A percentile compares a stretch with the other conserved stretches of the same genome.
Conservation (phyloP, 2,329 filamentous ascomycete genomes). For the Allantophomopsis lycopodina region DNA sequence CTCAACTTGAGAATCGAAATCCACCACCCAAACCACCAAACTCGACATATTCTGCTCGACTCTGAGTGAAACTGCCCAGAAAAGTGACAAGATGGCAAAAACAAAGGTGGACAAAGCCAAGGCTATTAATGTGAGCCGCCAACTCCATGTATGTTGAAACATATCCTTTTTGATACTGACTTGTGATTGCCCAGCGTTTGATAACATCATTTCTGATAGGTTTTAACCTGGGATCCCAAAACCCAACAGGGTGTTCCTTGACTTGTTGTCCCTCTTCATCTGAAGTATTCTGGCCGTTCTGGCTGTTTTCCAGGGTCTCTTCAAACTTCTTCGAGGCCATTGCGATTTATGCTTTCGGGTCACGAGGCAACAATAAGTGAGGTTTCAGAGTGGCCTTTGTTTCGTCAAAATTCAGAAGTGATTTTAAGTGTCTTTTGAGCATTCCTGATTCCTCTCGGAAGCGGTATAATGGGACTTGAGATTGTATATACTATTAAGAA, state of each 20-base stretch:
- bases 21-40: slow-evolving; percentile 43
- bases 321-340: no score
- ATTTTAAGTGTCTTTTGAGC: no score
- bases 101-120: slow-evolving; percentile 40
- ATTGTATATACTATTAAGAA: no score
- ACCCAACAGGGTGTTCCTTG: slow-evolving; percentile 8
- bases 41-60: slow-evolving; percentile 31
- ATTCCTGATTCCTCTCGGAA: no score
- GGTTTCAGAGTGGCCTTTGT: no score
- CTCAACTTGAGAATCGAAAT: slow-evolving; percentile 42
- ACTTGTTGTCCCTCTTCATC: slow-evolving; percentile 3
- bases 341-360: no score
- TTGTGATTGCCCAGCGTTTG: slow-evolving; percentile 10
- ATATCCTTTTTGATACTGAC: slow-evolving; percentile 5
- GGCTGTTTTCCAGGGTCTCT: background rate
- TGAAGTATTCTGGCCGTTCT: background rate
- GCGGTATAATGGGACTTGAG: no score
- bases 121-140: slow-evolving; percentile 16
- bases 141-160: background rate
- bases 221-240: slow-evolving; percentile 9
- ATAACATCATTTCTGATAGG: slow-evolving; percentile 5
- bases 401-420: no score
- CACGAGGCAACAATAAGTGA: no score
- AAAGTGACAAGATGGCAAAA: slow-evolving; percentile 40
- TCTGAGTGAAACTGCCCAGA: slow-evolving; percentile 43